Base-by-base conservation (phyloP, 2,329 filamentous ascomycete genomes). In the Penicillium sp. region DNA sequence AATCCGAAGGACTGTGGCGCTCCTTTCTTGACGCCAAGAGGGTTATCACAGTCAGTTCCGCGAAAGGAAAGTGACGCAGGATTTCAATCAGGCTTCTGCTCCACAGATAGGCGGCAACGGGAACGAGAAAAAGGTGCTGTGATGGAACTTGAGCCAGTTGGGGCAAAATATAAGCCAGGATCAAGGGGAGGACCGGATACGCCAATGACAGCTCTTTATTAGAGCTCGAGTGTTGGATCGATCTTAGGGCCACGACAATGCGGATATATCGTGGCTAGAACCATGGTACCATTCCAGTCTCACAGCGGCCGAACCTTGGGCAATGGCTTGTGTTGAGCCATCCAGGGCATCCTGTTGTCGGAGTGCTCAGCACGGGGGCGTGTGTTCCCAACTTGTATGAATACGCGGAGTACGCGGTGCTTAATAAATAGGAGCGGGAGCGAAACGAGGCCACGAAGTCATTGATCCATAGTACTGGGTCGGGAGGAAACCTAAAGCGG, bases 381-480 rank as follows among this genome's bases (percentile, higher is more conserved):
- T 35, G 31, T 29, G 48, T 26, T 46, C 41, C 23, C 58, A n/a
- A 48, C 51, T 26, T 35, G 29, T 51, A 44, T 38, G 38, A 62
- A 54, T 44, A 55, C 56, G 56, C 47, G 26, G 48, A 62, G 49
- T 44, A 55, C 56, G 56, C 47, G 26, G 48, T 54, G 60, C 51
- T 58, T 54, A 62, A 53, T 58, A 47, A 58, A 55, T 41, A 50
- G 45, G 54, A 58, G 60, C 62, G 62, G 62, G 41, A 61, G 30
- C 35, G 62, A 61, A 63, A 58, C 45, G 56, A 61, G 62, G 58
- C 57, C 47, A 50, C 54, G 44, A 49, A 31, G 35, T 44, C 50
- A 60, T 45, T 54, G 62, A 61, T 45, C 62, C 62, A 56, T 45
- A 64, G 49, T 64, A 51, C 58, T 61, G 62, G 62, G 62, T 61